Base-by-base conservation (phyloP, 75 land plant species). In the Pseudotsuga menziesii region DNA sequence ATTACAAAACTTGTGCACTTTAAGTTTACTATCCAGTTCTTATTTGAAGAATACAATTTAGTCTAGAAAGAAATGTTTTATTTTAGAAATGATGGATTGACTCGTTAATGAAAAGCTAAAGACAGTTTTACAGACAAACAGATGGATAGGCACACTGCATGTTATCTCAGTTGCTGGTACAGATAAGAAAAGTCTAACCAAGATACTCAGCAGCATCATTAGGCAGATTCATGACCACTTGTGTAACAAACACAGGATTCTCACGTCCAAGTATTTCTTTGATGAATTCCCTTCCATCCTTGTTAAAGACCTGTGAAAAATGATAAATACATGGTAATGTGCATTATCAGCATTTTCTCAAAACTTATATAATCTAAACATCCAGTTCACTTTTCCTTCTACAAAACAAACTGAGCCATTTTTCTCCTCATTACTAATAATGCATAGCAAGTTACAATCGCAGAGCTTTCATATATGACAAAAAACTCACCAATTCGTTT, bases 211-310 rank as follows among this genome's bases (percentile, higher is more conserved):
- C 88, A 77, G 98, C 95, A 83, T 92, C 90, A 35, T 83, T 82
- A 48, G 97, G 94, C 83, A 91, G 83, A 77, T 90, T 91, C 94
- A 96, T 91, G 27, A 96, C 91, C 44, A 96, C 94, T 85, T 96
- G 98, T 19, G 94, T 91, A 12, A 96, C 83, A 4, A 69, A 54
- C 17, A 78, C 81, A 75, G 89, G 84, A 29, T 79, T 83, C 27
- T 81, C 78, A 58, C 80, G 82, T n/a, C 83, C 62, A 78, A 94
- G 83, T 77, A 96, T 62, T 61, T 80, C 76, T 26, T 82, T 66
- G 22, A 96, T 84, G 74, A 96, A 96, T 58, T 88, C 84, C 66
- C 91, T 87, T 39, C 91, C 93, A 60, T 94, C 98, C 91, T 90
- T 81, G 80, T 94, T 94, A 70, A 77, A 94, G 41, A 96, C 89